phyloP scores from a whole-genome alignment of 139 green algal species.

The Coelastrella sp. region DNA sequence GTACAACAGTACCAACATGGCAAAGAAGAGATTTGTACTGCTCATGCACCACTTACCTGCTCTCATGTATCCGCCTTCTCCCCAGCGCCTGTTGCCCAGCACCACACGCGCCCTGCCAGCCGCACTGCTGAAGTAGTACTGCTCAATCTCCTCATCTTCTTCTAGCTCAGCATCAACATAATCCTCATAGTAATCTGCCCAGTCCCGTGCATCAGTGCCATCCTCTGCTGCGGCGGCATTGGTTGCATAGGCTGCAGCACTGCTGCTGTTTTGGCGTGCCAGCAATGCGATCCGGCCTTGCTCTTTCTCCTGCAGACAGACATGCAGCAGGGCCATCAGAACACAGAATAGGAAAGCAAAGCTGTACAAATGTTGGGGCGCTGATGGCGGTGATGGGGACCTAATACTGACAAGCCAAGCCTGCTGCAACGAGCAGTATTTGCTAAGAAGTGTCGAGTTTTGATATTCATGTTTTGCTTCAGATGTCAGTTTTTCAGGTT shows the following conservation, averaged over 20 bases:
- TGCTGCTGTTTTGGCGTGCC: not conserved
- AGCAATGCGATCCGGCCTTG: not conserved
- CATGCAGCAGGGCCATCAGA: too few relatives aligned
- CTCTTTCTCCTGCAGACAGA: not conserved
- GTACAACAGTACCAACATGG: too few relatives aligned
- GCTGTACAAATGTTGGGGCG: too few relatives aligned
- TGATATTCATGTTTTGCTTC: too few relatives aligned
- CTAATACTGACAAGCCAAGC: too few relatives aligned
- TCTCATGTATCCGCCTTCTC: slow-evolving; percentile 75
- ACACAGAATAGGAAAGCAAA: too few relatives aligned
- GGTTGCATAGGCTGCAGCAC: not conserved
- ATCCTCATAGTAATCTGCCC: slow-evolving; percentile 69
- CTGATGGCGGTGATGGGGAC: too few relatives aligned
- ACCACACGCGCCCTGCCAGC: slow-evolving; percentile 71
- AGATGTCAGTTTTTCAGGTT: too few relatives aligned
- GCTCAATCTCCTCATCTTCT: slow-evolving; percentile 71
- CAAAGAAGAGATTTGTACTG: not conserved
- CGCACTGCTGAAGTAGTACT: slow-evolving; percentile 80
- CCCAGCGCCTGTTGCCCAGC: slow-evolving; percentile 87
- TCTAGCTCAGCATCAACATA: slow-evolving; percentile 77
- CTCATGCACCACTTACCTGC: not conserved
- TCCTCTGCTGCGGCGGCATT: not conserved
- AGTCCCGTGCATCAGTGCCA: slow-evolving; percentile 42
- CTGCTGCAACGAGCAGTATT: too few relatives aligned
- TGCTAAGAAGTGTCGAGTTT: too few relatives aligned